Conservation (phyloP, 306 rosid species). For the Dalbergia oliveri region DNA sequence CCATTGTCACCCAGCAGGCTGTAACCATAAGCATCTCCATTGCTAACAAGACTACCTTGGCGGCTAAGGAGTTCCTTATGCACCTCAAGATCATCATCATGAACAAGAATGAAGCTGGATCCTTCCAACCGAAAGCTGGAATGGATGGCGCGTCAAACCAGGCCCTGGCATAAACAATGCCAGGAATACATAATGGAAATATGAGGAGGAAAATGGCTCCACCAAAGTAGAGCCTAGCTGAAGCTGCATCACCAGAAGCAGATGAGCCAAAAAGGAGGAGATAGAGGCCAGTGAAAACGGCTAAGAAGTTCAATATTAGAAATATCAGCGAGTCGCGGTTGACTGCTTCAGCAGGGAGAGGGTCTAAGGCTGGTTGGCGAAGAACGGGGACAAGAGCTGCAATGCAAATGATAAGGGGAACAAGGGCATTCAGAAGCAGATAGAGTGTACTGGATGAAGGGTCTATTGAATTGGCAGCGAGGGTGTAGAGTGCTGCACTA, state of each 20-base stretch:
- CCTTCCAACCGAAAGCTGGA: conserved; percentile 71
- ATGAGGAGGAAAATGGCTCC: conserved; percentile 79
- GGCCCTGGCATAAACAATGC: conserved; percentile 74
- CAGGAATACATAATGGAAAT: conserved; percentile 77
- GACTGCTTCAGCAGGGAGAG: conserved; percentile 67
- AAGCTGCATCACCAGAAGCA: conserved; percentile 42
- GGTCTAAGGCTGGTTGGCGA: conserved; percentile 73
- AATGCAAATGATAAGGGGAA: conserved; percentile 73
- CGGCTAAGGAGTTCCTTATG: conserved; percentile 79
- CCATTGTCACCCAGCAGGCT: conserved; percentile 44
- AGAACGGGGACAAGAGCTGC: conserved; percentile 73
- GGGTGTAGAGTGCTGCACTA: conserved; percentile 91
- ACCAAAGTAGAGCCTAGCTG: conserved; percentile 59
- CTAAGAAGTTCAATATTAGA: conserved; percentile 73
- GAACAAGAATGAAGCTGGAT: conserved; percentile 77
- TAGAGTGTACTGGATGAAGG: conserved; percentile 68
- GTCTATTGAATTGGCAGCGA: conserved; percentile 78
- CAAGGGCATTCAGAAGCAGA: conserved; percentile 78
- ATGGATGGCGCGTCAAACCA: conserved; percentile 69
- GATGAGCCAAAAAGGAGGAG: conserved; percentile 76
- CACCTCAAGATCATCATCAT: conserved; percentile 86
- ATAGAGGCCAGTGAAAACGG: conserved; percentile 80
- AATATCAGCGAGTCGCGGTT: conserved; percentile 79
- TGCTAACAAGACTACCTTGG: conserved; percentile 48
- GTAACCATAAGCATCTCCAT: conserved; percentile 47